phyloP scores from a whole-genome alignment of 768 basidiomycete genomes.

The Mycena floridula region DNA sequence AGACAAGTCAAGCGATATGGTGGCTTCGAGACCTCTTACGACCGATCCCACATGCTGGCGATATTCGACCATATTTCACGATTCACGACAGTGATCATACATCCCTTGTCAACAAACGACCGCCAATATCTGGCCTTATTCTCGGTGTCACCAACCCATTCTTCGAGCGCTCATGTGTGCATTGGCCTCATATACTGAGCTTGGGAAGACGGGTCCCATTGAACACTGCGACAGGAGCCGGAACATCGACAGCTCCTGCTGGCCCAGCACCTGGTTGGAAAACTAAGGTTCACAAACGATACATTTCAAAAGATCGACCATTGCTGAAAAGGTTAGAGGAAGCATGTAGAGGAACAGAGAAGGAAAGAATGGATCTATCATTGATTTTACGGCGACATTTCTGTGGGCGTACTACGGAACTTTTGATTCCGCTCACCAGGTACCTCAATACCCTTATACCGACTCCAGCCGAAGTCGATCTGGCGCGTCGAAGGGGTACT shows the following conservation, averaged over 20 bases:
- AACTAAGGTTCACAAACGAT: conserved; percentile 72
- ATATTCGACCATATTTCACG: conserved; percentile 92
- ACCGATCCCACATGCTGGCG: conserved; percentile 79
- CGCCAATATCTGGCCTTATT: conserved; percentile 71
- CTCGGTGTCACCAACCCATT: conserved; percentile 89
- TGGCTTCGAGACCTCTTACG: conserved; percentile 85
- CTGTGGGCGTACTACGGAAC: conserved; percentile 73
- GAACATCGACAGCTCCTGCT: conserved; percentile 20
- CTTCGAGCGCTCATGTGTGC: conserved; percentile 69
- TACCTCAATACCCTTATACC: conserved; percentile 89
- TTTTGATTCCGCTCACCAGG: conserved; percentile 85
- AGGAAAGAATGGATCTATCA: conserved; percentile 37
- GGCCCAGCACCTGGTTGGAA: conserved; percentile 72
- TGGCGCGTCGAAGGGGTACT: conserved; percentile 20
- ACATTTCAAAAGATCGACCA: conserved; percentile 77
- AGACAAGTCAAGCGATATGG: conserved; percentile 87
- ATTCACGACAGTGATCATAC: conserved; percentile 89
- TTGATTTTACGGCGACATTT: conserved; percentile 70
- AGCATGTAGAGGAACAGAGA: conserved; percentile 43
- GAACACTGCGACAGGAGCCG: conserved; percentile 13
- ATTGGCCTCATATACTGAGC: conserved; percentile 84
- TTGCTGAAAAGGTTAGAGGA: conserved; percentile 70
- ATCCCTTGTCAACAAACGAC: conserved; percentile 70
- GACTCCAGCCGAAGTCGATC: conserved; percentile 46
- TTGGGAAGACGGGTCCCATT: conserved; percentile 36